Percentiles rank a stretch among this genome's conserved stretches.
Conservation (phyloP, 176 grass and related monocot genomes). For the Triticum aestivum region DNA sequence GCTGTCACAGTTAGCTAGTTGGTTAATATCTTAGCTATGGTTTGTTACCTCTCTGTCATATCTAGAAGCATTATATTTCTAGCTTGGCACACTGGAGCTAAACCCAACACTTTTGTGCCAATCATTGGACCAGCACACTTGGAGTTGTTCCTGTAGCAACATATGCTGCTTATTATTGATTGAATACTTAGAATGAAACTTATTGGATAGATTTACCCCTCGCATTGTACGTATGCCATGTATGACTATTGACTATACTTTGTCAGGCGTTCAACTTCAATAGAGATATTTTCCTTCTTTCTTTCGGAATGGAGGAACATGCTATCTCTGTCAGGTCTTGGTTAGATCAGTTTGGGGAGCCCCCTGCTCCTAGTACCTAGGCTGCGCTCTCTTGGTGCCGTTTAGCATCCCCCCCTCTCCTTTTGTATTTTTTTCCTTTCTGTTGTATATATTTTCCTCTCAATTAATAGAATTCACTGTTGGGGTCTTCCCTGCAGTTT, state of each 20-base stretch:
- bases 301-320: neutral
- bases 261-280: neutral
- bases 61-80: no score
- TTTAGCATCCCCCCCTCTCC: neutral
- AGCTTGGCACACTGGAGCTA: neutral
- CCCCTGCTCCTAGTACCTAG: neutral
- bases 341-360: neutral
- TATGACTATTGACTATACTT: neutral
- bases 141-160: neutral
- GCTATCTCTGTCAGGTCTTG: no score
- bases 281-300: neutral
- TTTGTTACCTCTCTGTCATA: no score
- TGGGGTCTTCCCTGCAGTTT: neutral
- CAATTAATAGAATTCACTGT: neutral
- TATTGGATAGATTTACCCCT: neutral
- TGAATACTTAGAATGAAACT: neutral
- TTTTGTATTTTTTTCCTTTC: neutral
- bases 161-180: neutral
- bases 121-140: neutral
- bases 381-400: neutral
- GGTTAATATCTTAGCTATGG: no score
- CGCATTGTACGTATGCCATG: neutral
- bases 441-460: neutral
- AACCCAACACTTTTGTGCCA: neutral
- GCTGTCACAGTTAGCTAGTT: neutral